Conservation (phyloP, 495 filamentous ascomycete species). For the Trichoderma asperelloides region DNA sequence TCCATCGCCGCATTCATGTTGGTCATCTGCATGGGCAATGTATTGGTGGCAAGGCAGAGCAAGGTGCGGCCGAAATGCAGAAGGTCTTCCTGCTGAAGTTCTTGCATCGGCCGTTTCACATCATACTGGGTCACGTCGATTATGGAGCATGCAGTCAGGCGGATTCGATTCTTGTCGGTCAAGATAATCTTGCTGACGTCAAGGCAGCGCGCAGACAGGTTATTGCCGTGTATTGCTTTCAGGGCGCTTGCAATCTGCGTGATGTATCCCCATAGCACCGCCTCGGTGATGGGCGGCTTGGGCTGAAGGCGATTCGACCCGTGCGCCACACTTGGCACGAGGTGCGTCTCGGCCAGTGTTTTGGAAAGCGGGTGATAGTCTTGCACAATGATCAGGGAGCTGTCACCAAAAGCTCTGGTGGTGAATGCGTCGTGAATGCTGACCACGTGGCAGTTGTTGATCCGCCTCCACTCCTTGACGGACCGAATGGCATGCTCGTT, state of each 20-base stretch:
- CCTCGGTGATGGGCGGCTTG: conserved; percentile 55
- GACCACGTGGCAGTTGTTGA: conserved; percentile 75
- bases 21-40: conserved; percentile 42
- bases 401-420: conserved; percentile 84
- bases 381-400: conserved; percentile 87
- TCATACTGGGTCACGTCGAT: conserved; percentile 81
- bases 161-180: conserved; percentile 73
- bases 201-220: conserved; percentile 75
- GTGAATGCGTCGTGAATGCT: conserved; percentile 89
- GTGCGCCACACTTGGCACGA: conserved; percentile 48
- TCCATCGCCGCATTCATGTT: conserved; percentile 56
- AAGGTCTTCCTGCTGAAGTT: conserved; percentile 85
- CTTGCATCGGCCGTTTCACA: conserved; percentile 49
- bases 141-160: conserved; percentile 80
- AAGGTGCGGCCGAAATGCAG: conserved; percentile 76
- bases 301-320: conserved; percentile 30
- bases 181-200: conserved; percentile 79
- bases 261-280: conserved; percentile 82
- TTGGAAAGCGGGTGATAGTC: conserved; percentile 89
- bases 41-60: conserved; percentile 63
- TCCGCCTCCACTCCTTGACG: conserved; percentile 77
- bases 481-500: conserved; percentile 80
- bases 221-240: conserved; percentile 71
- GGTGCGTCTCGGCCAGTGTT: conserved; percentile 78
- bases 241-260: conserved; percentile 86